Conservation (phyloP, 2,329 filamentous ascomycete species). For the Pseudogymnoascus sp. region DNA sequence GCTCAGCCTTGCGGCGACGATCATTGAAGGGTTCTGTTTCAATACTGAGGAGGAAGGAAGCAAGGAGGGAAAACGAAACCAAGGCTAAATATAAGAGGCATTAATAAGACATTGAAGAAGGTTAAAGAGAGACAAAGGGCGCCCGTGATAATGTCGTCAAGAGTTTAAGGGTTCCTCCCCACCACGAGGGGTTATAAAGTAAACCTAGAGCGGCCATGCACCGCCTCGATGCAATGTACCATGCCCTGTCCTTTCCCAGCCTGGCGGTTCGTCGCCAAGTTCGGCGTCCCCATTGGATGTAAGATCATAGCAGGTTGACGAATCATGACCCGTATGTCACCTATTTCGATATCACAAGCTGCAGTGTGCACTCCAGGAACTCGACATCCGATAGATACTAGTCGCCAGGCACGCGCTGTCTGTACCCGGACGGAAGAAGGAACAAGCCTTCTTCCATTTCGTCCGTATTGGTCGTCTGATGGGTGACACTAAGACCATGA, state of each 20-base stretch:
- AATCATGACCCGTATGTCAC: background rate
- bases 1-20: constrained; percentile 9
- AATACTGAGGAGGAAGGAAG: background rate
- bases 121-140: background rate
- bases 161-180: constrained; percentile 1
- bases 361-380: background rate
- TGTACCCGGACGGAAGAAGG: background rate
- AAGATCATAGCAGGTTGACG: background rate
- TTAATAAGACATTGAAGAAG: background rate
- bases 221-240: background rate
- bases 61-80: background rate
- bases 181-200: background rate
- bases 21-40: background rate
- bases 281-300: background rate
- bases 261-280: background rate
- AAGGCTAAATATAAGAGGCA: background rate
- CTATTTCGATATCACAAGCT: constrained; percentile 1
- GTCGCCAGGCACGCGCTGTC: constrained; percentile 1
- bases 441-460: background rate
- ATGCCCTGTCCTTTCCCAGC: background rate
- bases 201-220: constrained; percentile 4
- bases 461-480: background rate
- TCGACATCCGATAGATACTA: background rate
- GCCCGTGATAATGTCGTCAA: constrained; percentile 8
- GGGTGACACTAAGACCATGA: background rate